Evolutionary conservation across 2,329 filamentous ascomycete genomes (phyloP).

Genomic region (Aulographum hederae): DNA sequence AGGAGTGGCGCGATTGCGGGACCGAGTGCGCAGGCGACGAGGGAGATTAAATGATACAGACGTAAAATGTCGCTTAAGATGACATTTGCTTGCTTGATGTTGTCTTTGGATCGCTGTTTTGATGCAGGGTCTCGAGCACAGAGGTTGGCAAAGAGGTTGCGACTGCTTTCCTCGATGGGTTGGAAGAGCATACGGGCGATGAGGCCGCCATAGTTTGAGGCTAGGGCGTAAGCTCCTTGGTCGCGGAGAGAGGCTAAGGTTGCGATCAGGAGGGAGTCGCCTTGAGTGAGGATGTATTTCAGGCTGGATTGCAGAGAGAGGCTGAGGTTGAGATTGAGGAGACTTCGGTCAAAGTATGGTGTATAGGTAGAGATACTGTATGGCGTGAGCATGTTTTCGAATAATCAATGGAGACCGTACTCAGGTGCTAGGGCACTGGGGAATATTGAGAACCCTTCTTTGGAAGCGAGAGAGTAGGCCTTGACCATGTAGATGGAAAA

Average conservation of each 20-base stretch:
- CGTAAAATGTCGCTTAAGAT: constrained; percentile 49
- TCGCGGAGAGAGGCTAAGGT: constrained; percentile 57
- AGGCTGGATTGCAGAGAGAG: constrained; percentile 76
- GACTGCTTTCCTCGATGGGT: constrained; percentile 83
- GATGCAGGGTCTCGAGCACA: constrained; percentile 22
- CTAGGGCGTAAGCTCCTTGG: constrained; percentile 83
- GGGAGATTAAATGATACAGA: constrained; percentile 56
- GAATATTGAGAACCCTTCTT: too few relatives aligned
- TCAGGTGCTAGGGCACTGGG: too few relatives aligned
- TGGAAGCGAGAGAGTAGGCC: too few relatives aligned
- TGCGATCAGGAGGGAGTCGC: constrained; percentile 77
- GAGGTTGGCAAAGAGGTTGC: constrained; percentile 74
- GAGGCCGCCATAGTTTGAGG: constrained; percentile 81
- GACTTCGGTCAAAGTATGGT: constrained; percentile 46
- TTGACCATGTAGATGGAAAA: constrained; percentile 50
- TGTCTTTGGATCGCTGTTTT: constrained; percentile 3
- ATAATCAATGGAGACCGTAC: too few relatives aligned
- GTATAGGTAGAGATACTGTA: constrained; percentile 20
- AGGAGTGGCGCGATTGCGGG: constrained; percentile 58
- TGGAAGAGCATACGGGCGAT: constrained; percentile 81
- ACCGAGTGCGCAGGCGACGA: constrained; percentile 50
- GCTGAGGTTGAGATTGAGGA: constrained; percentile 58
- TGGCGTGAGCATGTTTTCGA: too few relatives aligned
- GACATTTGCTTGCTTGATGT: constrained; percentile 19
- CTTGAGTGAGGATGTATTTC: constrained; percentile 88